Evolutionary conservation across 2,329 filamentous ascomycete species (phyloP).

Genomic region (Colletotrichum falcatum): DNA sequence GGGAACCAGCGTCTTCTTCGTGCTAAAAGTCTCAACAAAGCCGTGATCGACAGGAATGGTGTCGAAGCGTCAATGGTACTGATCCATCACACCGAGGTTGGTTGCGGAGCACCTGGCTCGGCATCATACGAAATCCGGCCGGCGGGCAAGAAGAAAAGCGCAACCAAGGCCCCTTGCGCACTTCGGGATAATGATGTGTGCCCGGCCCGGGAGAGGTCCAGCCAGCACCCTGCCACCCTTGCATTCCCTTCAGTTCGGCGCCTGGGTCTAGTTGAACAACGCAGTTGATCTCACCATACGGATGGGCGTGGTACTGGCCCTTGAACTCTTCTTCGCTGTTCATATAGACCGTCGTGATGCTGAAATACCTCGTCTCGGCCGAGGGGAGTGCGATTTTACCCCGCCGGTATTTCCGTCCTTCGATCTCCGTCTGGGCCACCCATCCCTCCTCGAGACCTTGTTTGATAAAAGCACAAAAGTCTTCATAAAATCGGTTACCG

Average conservation of each 20-base stretch:
- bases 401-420: slow-evolving; percentile 60
- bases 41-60: not conserved
- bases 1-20: not conserved
- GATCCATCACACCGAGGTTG: slow-evolving; percentile 42
- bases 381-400: slow-evolving; percentile 60
- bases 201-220: slow-evolving; percentile 67
- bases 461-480: slow-evolving; percentile 54
- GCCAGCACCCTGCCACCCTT: slow-evolving; percentile 66
- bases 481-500: slow-evolving; percentile 56
- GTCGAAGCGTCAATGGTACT: not conserved
- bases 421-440: slow-evolving; percentile 57
- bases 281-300: slow-evolving; percentile 68
- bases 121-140: slow-evolving; percentile 64
- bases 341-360: slow-evolving; percentile 70
- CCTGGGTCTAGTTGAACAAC: slow-evolving; percentile 61
- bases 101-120: slow-evolving; percentile 57
- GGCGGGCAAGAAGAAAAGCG: slow-evolving; percentile 67
- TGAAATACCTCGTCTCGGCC: slow-evolving; percentile 61
- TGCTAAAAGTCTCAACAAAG: not conserved
- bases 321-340: slow-evolving; percentile 59
- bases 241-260: slow-evolving; percentile 66
- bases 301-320: slow-evolving; percentile 64
- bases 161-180: slow-evolving; percentile 61
- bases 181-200: slow-evolving; percentile 68
- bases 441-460: slow-evolving; percentile 58